phyloP scores from a whole-genome alignment of 176 grass and related monocot genomes.

The Bonia amplexicaulis region DNA sequence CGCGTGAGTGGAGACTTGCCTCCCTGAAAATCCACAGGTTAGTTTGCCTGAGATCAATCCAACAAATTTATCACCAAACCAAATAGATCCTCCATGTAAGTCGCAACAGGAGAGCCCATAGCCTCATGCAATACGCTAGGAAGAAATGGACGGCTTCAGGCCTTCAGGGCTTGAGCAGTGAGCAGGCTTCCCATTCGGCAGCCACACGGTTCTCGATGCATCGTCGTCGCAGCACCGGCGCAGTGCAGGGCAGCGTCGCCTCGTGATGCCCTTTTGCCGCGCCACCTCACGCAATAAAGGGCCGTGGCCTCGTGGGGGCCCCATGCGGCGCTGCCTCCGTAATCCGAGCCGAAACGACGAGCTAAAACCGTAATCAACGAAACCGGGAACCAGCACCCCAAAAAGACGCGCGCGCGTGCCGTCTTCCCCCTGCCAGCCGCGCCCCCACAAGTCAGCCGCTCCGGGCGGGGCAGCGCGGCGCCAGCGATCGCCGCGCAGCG shows the following conservation, averaged over 20 bases:
- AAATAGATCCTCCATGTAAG: not conserved
- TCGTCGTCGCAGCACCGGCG: not conserved
- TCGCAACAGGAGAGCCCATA: not conserved
- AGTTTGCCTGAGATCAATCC: no score
- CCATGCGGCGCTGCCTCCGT: not conserved
- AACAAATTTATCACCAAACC: no score
- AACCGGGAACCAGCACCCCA: not conserved
- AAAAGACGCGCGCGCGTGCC: not conserved
- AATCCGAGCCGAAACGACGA: not conserved
- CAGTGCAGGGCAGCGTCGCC: not conserved
- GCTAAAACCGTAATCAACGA: not conserved
- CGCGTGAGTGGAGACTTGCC: no score
- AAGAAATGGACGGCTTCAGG: not conserved
- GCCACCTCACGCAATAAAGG: not conserved
- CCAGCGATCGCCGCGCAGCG: not conserved
- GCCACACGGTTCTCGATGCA: not conserved
- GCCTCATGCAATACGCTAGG: not conserved
- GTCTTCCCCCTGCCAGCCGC: no score
- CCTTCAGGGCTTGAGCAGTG: no score
- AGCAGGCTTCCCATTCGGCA: not conserved
- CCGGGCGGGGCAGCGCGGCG: not conserved
- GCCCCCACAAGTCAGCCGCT: not conserved
- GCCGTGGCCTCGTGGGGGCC: no score
- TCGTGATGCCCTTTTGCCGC: conserved; percentile 27
- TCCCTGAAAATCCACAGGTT: no score